Base-by-base conservation (phyloP, 495 filamentous ascomycete species). In the Annulohypoxylon stygium region DNA sequence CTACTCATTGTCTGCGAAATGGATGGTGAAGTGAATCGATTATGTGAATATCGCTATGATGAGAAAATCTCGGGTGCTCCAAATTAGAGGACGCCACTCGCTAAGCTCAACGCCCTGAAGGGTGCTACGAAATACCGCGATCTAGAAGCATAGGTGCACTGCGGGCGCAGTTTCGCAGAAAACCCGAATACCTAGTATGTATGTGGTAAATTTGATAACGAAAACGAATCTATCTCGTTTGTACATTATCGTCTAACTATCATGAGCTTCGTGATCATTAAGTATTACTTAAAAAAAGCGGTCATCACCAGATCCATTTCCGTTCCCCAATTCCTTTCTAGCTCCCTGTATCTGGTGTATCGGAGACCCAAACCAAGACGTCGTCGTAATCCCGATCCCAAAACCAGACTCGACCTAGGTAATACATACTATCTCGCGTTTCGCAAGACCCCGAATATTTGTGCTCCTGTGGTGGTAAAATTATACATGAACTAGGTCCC, bases 241-340 rank as follows among this genome's bases (percentile, higher is more conserved):
- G 61, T 74, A 74, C 67, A 75, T 77, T 61, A 63, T 77, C 76
- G 57, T 77, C 65, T 72, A 47, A 47, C 63, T 71, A 77, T 79
- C 77, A 53, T 79, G 50, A 79, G 61, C 67, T 60, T 79, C 77
- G 67, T 77, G 66, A 77, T 68, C 72, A 71, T 75, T 70, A 51
- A 51, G 20, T 71, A 70, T 68, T 75, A 70, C 39, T 18, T 26
- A 75, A 9, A 10, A 43, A 43, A 63, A 57, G 26, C 47, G 16
- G 62, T 65, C 60, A 26, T 50, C 51, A 25, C 33, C 23, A 47
- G 33, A 3, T 57, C 33, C 47, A 18, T 16, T 67, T 18, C 58
- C 36, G 7, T 16, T 8, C 10, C 54, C 54, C 48, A 4, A 43
- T 54, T 51, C 51, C 39, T 54, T 43, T 36, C 39, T 34, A 60